Evolutionary conservation across 371 early-diverging fungal genomes (phyloP).

Genomic region (Apophysomyces sp.): DNA sequence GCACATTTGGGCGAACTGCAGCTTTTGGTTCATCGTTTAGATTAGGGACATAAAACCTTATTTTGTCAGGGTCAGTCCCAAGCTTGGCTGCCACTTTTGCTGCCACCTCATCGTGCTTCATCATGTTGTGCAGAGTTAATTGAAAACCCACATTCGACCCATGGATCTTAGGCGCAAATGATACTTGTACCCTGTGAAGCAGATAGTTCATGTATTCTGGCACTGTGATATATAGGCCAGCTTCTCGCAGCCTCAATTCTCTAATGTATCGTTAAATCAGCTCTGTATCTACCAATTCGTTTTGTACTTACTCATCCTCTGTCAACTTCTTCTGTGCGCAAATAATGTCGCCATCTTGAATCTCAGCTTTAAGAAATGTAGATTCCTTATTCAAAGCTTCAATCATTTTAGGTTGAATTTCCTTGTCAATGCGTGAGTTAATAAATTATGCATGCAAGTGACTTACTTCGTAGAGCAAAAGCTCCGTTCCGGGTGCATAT

Average conservation of each 20-base stretch:
- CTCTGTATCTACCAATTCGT: background rate
- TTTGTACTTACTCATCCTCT: slow-evolving; percentile 46
- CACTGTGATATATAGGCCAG: slow-evolving; percentile 33
- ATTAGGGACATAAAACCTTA: slow-evolving; percentile 10
- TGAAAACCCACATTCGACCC: slow-evolving; percentile 9
- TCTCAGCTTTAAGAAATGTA: slow-evolving; percentile 65
- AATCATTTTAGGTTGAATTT: slow-evolving; percentile 5
- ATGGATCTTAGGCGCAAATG: slow-evolving; percentile 54
- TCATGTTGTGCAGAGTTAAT: slow-evolving; percentile 5
- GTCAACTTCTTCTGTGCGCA: slow-evolving; percentile 65
- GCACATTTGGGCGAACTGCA: slow-evolving; percentile 3
- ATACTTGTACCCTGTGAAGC: slow-evolving; percentile 59
- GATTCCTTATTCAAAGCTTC: slow-evolving; percentile 58
- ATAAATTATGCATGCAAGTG: background rate
- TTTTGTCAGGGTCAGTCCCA: slow-evolving; percentile 8
- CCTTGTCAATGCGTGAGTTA: background rate
- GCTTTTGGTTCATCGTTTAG: slow-evolving; percentile 13
- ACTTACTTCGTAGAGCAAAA: slow-evolving; percentile 67
- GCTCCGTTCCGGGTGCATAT: slow-evolving; percentile 50
- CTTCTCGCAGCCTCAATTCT: background rate
- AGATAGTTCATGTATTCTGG: slow-evolving; percentile 70
- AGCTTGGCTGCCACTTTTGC: slow-evolving; percentile 1
- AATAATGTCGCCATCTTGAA: slow-evolving; percentile 85
- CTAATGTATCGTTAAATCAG: background rate
- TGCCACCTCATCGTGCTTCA: slow-evolving; percentile 12